Evolutionary conservation across 148 eudicot species (phyloP), one percentile per base, ranked within the genome.

Genomic region (Nepenthes gracilis): DNA sequence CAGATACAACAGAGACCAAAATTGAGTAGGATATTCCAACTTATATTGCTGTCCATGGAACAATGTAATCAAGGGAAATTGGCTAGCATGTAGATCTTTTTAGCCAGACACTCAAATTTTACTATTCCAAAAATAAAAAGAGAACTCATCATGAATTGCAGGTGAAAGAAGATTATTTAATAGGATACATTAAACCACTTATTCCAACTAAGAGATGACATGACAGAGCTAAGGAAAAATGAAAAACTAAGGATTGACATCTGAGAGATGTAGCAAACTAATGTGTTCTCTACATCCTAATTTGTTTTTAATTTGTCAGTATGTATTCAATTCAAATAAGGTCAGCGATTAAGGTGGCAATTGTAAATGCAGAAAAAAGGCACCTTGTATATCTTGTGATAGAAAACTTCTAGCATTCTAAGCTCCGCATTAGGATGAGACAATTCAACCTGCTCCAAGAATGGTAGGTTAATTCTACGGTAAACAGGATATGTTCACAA

Each of bases 331-430:
- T n/a, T 49, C n/a, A 49, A 10, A 49, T 0, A 49, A 49, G 53
- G 53, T 1, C 53, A 49, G 6, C n/a, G 13, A 49, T 49, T 40
- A 49, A 3, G 11, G 10, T 49, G 53, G 15, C 1, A 49, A 49
- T n/a, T 2, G 4, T 49, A 11, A 49, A 49, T 6, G 13, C 11
- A 11, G 0, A 59, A 35, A 14, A 62, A 7, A n/a, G 54, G 7
- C 62, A 74, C 78, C 78, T 74, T 68, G 47, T 68, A 73, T 43
- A 68, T 64, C 65, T 73, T 68, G 69, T 73, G 72, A 59, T 64
- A 68, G 68, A 73, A 68, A 2, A 73, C 64, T 67, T 73, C 76
- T 37, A 73, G 72, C 61, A 73, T 47, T 57, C 72, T 68, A 58
- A 73, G 40, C 60, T 74, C 70, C 8, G 66, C 73, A 60, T 61